Evolutionary conservation across 2,329 filamentous ascomycete species (phyloP), one percentile per base, ranked within the genome.

Genomic region (Myriangium duriaei): DNA sequence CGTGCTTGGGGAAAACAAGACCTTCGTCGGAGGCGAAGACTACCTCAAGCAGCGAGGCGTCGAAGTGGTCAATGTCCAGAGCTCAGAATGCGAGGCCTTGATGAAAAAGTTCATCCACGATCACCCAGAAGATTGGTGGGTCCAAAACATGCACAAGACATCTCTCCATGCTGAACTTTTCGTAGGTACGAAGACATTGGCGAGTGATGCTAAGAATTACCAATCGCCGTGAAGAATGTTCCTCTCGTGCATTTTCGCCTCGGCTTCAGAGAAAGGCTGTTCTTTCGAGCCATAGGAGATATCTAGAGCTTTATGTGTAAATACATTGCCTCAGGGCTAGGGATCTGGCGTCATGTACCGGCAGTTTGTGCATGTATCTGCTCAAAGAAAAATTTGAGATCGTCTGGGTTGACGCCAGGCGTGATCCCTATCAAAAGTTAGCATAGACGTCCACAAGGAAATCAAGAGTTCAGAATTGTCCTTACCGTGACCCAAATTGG

Each of bases 401-500:
- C 79, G 34, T 96, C 86, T 0, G 91, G 91, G 50, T 96, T 81
- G 38, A 98, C 91, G 47, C 87, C 81, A 1, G 91, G 91, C 19
- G 91, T 98, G 46, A 98, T 86, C 44, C 85, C 84, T 91, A 51
- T 18, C n/a, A 54, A 48, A 5, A 41, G 24, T 52, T 31, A 45
- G 47, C 28, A 12, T 5, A 6, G 15, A 37, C 33, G 24, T 29
- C n/a, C n/a, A 7, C n/a, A 7, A 11, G 44, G 39, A 13, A 43
- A 32, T 28, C 19, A 14, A 17, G 19, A 35, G 26, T 10, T 11
- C 11, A 36, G 14, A 12, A 39, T 33, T 26, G 29, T 11, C 60
- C 76, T 53, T 71, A 83, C 91, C 91, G 56, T 98, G 91, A 6
- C 91, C 91, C 45, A 98, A 70, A 58, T 98, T 98, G 33, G 83